Evolutionary conservation across 1,284 basidiomycete genomes (phyloP), one percentile per base, ranked within the genome.

Genomic region (Jaminaea rosea): DNA sequence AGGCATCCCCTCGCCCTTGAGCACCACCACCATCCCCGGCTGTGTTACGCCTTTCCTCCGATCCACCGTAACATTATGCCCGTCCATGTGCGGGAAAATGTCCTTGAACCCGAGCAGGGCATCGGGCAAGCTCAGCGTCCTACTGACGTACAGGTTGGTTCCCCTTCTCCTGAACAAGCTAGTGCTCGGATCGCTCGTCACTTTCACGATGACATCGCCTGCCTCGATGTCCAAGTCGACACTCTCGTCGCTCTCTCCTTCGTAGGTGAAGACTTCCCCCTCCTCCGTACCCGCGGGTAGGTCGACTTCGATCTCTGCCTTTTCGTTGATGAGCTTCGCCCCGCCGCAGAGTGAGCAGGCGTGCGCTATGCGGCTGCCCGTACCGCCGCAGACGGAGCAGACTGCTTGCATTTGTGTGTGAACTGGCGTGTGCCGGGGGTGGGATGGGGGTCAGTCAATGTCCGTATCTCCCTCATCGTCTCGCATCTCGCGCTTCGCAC

Each of bases 151-250:
- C 23, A 73, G 58, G 37, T 72, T 56, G 2, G 56, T 59, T 3
- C 58, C 68, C 1, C 58, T 36, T 36, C 71, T 60, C 37, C 69
- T 52, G 55, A 69, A 71, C n/a, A 44, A 67, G 59, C 17, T 65
- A 55, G 28, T 51, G 58, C 50, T 41, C 24, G 13, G 24, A 26
- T 32, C 17, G 13, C 28, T 28, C 21, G 15, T 21, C 19, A 27
- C 36, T 55, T 49, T 72, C 45, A 73, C 62, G 17, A 69, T 52
- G 27, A 73, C 60, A 42, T 73, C 71, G n/a, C 71, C 71, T 0
- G 71, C 52, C 34, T 58, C 53, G 39, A 42, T 23, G 32, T 66
- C 67, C 24, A 57, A 58, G 39, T 72, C 71, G 7, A 68, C 68
- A 24, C 55, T 58, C 44, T 72, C 70, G 36, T 73, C 69, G 19